Conservation (phyloP, 768 basidiomycete species). For the Lactifluus volemus region DNA sequence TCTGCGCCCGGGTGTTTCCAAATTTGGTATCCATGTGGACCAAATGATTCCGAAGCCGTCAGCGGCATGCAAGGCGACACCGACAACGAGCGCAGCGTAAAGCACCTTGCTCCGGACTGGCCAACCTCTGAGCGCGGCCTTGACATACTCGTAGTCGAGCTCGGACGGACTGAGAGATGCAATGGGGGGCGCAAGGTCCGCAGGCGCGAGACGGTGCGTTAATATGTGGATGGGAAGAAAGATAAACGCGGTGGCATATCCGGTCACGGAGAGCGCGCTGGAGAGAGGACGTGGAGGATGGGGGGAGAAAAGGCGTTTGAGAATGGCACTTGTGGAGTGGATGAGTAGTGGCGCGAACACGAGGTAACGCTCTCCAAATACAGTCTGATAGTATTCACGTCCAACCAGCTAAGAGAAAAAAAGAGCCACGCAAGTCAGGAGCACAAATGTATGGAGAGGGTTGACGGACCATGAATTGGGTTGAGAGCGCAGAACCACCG, state of each 20-base stretch:
- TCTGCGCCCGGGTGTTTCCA: conserved; percentile 24
- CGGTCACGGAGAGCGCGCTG: conserved; percentile 48
- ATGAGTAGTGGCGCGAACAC: conserved; percentile 57
- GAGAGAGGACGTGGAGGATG: conserved; percentile 30
- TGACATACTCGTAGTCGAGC: conserved; percentile 78
- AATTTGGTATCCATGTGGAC: conserved; percentile 36
- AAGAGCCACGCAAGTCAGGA: not conserved
- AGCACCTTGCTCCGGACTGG: conserved; percentile 52
- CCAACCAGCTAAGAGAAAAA: conserved; percentile 58
- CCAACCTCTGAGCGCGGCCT: conserved; percentile 54
- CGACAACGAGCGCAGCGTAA: conserved; percentile 53
- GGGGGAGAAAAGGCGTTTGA: conserved; percentile 48
- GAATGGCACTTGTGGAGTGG: conserved; percentile 51
- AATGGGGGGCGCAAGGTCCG: conserved; percentile 39
- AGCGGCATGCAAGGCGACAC: conserved; percentile 49
- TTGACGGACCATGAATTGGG: conserved; percentile 61
- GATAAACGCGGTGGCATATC: conserved; percentile 47
- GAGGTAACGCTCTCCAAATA: conserved; percentile 57
- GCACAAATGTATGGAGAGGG: not conserved
- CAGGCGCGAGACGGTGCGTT: conserved; percentile 55
- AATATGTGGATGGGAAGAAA: conserved; percentile 63
- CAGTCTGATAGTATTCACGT: conserved; percentile 78
- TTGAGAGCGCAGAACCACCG: conserved; percentile 56
- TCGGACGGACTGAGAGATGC: conserved; percentile 59
- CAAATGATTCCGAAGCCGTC: conserved; percentile 52